Base-by-base conservation (phyloP, 2,329 filamentous ascomycete genomes). In the Simplicillium aogashimaense region DNA sequence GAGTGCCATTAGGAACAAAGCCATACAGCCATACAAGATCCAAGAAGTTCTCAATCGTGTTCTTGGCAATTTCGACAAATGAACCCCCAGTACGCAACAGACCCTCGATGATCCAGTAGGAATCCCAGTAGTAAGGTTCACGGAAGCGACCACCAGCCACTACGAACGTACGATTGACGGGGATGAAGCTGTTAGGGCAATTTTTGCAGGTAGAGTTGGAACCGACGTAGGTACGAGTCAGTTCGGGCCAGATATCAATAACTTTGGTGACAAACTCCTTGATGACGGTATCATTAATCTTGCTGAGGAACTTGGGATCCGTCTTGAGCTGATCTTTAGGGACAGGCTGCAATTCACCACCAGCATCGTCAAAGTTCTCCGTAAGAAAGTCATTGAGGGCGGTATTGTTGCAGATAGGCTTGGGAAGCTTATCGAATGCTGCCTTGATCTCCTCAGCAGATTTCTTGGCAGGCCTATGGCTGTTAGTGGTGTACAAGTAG, bases 41-140 rank as follows among this genome's bases (percentile, higher is more conserved):
- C 10, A 83, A 60, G 48, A 83, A 83, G 53, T 84, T 84, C 51
- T 83, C 77, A 45, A 83, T 80, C 25, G 76, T 80, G 56, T 83
- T 81, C 52, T 67, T 69, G 4, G 78, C 73, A 44, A 83, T 80
- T 29, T 74, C 57, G 7, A 72, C 71, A 45, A 82, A 83, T 35
- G 70, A 70, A 30, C 79, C 80, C 13, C 76, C 70, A 0, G 78
- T 83, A 36, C 79, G 70, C 29, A 83, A 58, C 17, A 84, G 64
- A 17, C 80, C 80, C 57, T 81, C 73, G 36, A 83, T 50, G 37
- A 83, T 80, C 78, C 76, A 82, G 60, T 74, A 83, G 28, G 76
- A 78, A 55, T 83, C 78, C 79, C 79, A 83, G 56, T 83, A 83
- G 53, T 83, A 84, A 2, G 76, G 70, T 57, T 84, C 80, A 29